Conservation (phyloP, 345 rosid genomes). For the Melaleuca quinquenervia region DNA sequence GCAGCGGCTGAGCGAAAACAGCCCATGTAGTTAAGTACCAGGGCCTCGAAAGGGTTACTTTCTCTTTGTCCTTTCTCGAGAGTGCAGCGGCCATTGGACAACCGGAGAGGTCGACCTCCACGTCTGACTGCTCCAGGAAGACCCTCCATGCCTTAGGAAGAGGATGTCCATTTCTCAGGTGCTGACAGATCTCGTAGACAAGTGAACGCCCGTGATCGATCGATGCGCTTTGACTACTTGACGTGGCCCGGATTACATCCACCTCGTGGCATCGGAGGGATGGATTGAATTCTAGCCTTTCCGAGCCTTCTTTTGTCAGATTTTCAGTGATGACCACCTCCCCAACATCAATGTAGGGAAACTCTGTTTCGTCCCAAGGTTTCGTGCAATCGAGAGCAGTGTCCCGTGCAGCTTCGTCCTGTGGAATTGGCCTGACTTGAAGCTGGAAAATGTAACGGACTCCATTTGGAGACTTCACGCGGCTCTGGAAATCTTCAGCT, state of each 20-base stretch:
- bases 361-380: conserved; percentile 47
- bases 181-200: conserved; percentile 57
- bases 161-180: conserved; percentile 40
- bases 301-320: conserved; percentile 39
- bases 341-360: conserved; percentile 39
- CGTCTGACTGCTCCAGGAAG: conserved; percentile 55
- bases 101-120: conserved; percentile 49
- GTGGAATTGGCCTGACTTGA: conserved; percentile 32
- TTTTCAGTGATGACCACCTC: conserved; percentile 35
- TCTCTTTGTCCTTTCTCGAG: conserved; percentile 9
- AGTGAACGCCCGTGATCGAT: conserved; percentile 65
- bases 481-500: conserved; percentile 40
- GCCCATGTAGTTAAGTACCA: conserved; percentile 44
- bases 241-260: conserved; percentile 46
- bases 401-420: conserved; percentile 27
- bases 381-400: conserved; percentile 50
- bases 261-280: conserved; percentile 28
- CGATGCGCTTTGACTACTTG: conserved; percentile 51
- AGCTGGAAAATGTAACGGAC: conserved; percentile 52
- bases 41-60: conserved; percentile 37
- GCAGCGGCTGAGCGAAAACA: conserved; percentile 36
- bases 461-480: conserved; percentile 30
- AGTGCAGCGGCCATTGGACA: conserved; percentile 48
- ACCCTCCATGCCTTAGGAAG: conserved; percentile 56
- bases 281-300: conserved; percentile 46